A percentile compares a stretch with the other conserved stretches of the same genome.
Conservation (phyloP, 345 rosid species). For the Garcia nutans region DNA sequence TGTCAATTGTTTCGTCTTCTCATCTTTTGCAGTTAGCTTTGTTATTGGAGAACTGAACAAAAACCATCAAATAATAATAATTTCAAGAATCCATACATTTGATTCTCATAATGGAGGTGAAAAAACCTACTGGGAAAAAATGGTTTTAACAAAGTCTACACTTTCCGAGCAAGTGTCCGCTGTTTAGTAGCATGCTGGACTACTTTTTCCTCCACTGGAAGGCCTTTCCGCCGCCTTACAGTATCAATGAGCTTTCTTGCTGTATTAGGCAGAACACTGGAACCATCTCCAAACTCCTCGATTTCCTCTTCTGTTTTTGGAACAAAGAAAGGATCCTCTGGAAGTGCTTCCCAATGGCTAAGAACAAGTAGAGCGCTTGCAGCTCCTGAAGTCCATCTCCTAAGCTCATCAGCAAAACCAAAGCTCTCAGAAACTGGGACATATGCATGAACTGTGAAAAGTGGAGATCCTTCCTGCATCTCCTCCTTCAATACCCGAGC, state of each 20-base stretch:
- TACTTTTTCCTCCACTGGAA: constrained; percentile 83
- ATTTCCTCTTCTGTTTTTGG: constrained; percentile 74
- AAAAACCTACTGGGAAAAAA: too few species aligned
- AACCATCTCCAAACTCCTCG: constrained; percentile 88
- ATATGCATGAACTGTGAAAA: constrained; percentile 77
- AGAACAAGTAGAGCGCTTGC: constrained; percentile 86
- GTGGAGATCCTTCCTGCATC: constrained; percentile 85
- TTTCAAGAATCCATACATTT: too few species aligned
- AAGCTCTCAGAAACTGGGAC: constrained; percentile 86
- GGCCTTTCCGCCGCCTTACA: constrained; percentile 61
- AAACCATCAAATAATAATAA: too few species aligned
- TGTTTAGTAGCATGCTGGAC: constrained; percentile 87
- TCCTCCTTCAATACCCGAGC: constrained; percentile 87
- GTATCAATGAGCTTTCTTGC: constrained; percentile 81
- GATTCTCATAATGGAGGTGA: too few species aligned
- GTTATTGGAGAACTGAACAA: too few species aligned
- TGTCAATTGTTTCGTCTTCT: too few species aligned
- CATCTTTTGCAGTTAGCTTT: too few species aligned
- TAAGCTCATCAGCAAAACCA: constrained; percentile 84
- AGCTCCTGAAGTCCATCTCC: constrained; percentile 79
- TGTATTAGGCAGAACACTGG: constrained; percentile 80
- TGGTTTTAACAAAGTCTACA: constrained; percentile 22
- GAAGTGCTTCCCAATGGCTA: constrained; percentile 88
- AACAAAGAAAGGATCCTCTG: constrained; percentile 86
- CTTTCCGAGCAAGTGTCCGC: constrained; percentile 69